Evolutionary conservation across 805 yeast genomes (phyloP).

Genomic region (Brettanomyces naardenensis): DNA sequence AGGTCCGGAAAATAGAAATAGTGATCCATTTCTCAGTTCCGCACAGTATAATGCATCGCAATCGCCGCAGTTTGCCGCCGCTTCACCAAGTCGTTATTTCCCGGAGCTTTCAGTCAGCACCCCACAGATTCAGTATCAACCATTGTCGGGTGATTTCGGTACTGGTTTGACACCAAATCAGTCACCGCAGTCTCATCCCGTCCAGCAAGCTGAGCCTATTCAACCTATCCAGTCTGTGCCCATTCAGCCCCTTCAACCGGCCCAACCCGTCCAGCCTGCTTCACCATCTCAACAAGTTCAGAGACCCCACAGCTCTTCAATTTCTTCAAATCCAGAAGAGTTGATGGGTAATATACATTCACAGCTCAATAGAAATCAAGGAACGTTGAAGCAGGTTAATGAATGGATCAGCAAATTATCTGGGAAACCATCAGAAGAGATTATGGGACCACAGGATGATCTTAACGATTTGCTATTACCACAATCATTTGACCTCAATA

Average conservation of each 20-base stretch:
- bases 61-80: neutral
- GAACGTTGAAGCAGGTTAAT: conserved; percentile 45
- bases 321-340: conserved; percentile 12
- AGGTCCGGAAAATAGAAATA: conserved; percentile 24
- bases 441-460: conserved; percentile 17
- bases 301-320: conserved; percentile 3
- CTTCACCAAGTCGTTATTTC: conserved; percentile 23
- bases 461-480: conserved; percentile 26
- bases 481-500: conserved; percentile 19
- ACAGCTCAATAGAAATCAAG: conserved; percentile 40
- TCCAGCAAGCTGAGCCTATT: neutral
- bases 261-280: neutral
- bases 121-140: conserved; percentile 6
- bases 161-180: neutral
- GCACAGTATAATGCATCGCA: neutral
- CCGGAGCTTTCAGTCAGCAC: conserved; percentile 16
- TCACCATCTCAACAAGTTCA: neutral
- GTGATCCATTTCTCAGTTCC: conserved; percentile 6
- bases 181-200: neutral
- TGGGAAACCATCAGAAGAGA: conserved; percentile 10
- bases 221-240: neutral
- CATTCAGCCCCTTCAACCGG: neutral
- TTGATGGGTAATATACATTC: conserved; percentile 36
- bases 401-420: conserved; percentile 37
- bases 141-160: conserved; percentile 4